Evolutionary conservation across 768 basidiomycete species (phyloP).

Genomic region (Russula dissimulans): DNA sequence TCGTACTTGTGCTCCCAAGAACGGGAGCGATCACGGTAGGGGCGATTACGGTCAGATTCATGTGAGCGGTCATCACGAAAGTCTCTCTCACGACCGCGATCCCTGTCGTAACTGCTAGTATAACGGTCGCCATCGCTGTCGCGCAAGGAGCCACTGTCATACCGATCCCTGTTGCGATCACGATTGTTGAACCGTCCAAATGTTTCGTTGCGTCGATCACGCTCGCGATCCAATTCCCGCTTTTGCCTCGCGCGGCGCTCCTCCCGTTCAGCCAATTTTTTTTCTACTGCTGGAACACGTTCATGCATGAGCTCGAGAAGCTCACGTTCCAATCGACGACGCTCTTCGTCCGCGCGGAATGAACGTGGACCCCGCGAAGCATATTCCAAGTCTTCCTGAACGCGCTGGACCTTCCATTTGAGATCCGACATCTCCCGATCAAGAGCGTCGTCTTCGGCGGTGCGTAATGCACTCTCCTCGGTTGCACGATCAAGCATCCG

Average conservation of each 20-base stretch:
- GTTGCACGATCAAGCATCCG: constrained; percentile 68
- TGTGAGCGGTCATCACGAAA: constrained; percentile 29
- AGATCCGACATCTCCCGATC: constrained; percentile 85
- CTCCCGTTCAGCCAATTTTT: constrained; percentile 70
- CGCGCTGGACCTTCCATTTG: constrained; percentile 70
- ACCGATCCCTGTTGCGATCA: constrained; percentile 27
- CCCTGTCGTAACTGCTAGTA: constrained; percentile 35
- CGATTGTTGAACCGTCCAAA: constrained; percentile 59
- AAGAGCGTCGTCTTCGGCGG: constrained; percentile 82
- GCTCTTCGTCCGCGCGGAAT: constrained; percentile 72
- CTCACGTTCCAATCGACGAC: constrained; percentile 80
- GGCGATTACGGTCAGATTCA: constrained; percentile 36
- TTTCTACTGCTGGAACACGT: constrained; percentile 83
- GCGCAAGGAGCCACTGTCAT: constrained; percentile 25
- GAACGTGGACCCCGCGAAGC: constrained; percentile 67
- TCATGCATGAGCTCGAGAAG: constrained; percentile 81
- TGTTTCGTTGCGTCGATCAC: constrained; percentile 78
- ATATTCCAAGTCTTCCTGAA: constrained; percentile 90
- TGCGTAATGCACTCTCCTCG: constrained; percentile 49
- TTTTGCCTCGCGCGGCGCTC: constrained; percentile 69
- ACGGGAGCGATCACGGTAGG: constrained; percentile 23
- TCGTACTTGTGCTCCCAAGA: constrained; percentile 24
- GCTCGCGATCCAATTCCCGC: constrained; percentile 64
- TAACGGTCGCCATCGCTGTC: constrained; percentile 28
- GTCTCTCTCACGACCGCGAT: constrained; percentile 32